Conservation (phyloP, 106 monocot species). For the Ottelia alismoides region DNA sequence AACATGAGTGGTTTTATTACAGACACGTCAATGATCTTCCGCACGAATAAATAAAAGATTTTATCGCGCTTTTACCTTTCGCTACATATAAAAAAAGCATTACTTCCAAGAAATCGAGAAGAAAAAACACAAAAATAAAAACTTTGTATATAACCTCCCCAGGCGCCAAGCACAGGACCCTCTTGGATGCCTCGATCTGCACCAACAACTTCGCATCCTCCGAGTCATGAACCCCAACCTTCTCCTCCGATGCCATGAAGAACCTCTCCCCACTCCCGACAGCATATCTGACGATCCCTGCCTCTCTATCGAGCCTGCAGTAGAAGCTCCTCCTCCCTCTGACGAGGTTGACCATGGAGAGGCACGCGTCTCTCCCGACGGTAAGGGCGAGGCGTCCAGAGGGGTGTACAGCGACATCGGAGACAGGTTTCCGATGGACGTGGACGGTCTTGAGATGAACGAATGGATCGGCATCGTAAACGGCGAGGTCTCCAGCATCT, state of each 20-base stretch:
- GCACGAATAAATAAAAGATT: too few relatives aligned
- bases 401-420: conserved; percentile 53
- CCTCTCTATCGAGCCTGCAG: conserved; percentile 49
- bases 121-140: too few relatives aligned
- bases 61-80: too few relatives aligned
- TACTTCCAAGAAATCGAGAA: too few relatives aligned
- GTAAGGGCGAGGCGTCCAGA: conserved; percentile 61
- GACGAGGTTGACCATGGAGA: conserved; percentile 70
- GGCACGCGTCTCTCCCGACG: conserved; percentile 44
- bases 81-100: too few relatives aligned
- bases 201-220: conserved; percentile 56
- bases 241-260: conserved; percentile 44
- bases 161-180: conserved; percentile 39
- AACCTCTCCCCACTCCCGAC: conserved; percentile 33
- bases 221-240: conserved; percentile 44
- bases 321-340: conserved; percentile 59
- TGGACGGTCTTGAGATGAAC: conserved; percentile 42
- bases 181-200: conserved; percentile 34
- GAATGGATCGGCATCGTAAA: conserved; percentile 76
- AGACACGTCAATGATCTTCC: too few relatives aligned
- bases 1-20: too few relatives aligned
- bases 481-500: conserved; percentile 46
- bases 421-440: conserved; percentile 19
- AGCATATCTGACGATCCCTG: conserved; percentile 37
- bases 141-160: conserved; percentile 67